Percentiles rank a stretch among this genome's conserved stretches.
phyloP scores from a whole-genome alignment of 805 yeast species.

The Ogataea sp. region DNA sequence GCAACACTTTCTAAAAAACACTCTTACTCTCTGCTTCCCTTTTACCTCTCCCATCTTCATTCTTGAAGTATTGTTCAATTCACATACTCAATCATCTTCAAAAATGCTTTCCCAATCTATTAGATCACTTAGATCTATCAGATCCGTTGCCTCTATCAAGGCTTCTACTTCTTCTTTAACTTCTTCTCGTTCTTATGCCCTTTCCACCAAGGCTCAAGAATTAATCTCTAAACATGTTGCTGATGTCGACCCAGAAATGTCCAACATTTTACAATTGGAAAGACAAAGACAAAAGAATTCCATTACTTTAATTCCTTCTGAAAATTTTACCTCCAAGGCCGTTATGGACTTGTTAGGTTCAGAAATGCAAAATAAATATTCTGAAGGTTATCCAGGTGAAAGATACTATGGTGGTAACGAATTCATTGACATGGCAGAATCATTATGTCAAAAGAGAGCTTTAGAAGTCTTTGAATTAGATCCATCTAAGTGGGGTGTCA shows the following conservation, averaged over 20 bases:
- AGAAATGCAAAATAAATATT: slow-evolving; percentile 95
- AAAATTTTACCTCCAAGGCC: slow-evolving; percentile 90
- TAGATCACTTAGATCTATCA: neutral
- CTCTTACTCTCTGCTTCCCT: neutral
- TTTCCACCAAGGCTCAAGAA: slow-evolving; percentile 39
- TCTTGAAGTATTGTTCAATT: too few species aligned
- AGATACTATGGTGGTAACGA: slow-evolving; percentile 98
- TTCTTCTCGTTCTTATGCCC: slow-evolving; percentile 29
- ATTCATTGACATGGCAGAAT: slow-evolving; percentile 85
- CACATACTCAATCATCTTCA: too few species aligned
- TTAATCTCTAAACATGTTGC: slow-evolving; percentile 55
- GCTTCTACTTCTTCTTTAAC: neutral
- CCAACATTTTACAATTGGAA: slow-evolving; percentile 67
- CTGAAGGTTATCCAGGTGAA: slow-evolving; percentile 98
- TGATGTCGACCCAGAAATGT: slow-evolving; percentile 81
- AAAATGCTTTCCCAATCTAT: neutral
- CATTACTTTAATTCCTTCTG: slow-evolving; percentile 88
- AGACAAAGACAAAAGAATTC: slow-evolving; percentile 84
- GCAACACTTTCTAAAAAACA: too few species aligned
- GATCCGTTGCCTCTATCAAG: too few species aligned
- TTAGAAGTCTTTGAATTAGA: slow-evolving; percentile 71
- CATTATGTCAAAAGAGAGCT: slow-evolving; percentile 87
- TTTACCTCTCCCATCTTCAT: neutral
- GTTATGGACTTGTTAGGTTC: slow-evolving; percentile 94
- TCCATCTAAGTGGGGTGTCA: slow-evolving; percentile 91